Conservation (phyloP, 2,329 filamentous ascomycete genomes). For the Alternaria arbusti region DNA sequence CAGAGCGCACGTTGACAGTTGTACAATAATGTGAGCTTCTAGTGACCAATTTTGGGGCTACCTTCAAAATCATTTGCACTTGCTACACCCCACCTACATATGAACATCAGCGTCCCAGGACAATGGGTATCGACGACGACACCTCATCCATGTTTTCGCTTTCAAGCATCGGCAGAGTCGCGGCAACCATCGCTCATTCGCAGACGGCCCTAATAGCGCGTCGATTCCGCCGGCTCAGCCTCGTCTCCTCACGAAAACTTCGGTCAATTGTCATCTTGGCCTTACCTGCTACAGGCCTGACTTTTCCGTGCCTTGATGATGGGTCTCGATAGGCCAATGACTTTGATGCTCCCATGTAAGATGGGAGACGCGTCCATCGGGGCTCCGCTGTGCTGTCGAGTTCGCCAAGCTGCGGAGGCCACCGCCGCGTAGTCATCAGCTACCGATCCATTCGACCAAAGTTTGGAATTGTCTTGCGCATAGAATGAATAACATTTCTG, state of each 20-base stretch:
- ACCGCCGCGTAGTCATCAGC: not conserved
- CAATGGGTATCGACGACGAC: not conserved
- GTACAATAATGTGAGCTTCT: not conserved
- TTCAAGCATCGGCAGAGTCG: slow-evolving; percentile 3
- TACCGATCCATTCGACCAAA: not conserved
- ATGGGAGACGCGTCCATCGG: not conserved
- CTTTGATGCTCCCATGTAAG: not conserved
- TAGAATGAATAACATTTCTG: not conserved
- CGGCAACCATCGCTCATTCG: slow-evolving; percentile 4
- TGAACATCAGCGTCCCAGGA: not conserved
- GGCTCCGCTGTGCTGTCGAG: not conserved
- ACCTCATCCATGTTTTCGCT: not conserved
- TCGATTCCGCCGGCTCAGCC: slow-evolving; percentile 10
- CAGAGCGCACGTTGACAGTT: not conserved
- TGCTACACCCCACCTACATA: not conserved
- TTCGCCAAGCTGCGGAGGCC: not conserved
- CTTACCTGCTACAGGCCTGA: not conserved
- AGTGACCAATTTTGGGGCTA: not conserved
- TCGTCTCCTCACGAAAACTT: not conserved
- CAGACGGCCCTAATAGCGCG: not conserved
- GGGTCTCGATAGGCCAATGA: not conserved
- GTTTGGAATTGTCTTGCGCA: not conserved
- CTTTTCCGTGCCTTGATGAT: not conserved
- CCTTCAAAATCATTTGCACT: not conserved
- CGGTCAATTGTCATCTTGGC: not conserved